Evolutionary conservation across 495 filamentous ascomycete species (phyloP), one percentile per base, ranked within the genome.

Genomic region (Cercophora sp.): DNA sequence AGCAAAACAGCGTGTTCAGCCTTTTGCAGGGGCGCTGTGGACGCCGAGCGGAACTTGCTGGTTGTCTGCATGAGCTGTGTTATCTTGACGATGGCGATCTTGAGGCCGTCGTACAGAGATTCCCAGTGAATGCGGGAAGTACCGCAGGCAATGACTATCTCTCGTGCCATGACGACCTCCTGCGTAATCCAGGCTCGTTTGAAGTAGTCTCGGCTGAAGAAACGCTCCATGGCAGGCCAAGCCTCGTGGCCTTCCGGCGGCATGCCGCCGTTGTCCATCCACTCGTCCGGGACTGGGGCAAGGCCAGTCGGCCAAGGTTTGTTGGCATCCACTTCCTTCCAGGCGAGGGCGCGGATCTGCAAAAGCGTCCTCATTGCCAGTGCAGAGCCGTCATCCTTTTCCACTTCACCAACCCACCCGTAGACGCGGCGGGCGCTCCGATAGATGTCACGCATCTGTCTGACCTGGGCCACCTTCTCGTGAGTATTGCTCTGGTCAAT

Each of bases 401-500:
- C 35, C 9, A 9, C 48, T 23, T 27, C 10, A 16, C 60, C 57
- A 18, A 63, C 23, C 57, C 57, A 63, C 1, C 53, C 6, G 48
- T 40, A n/a, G 36, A 22, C 18, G 13, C 22, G 4, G 49, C 51
- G 22, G 13, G 22, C 18, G 11, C 39, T 25, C 54, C 16, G 9
- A 15, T 10, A 65, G 1, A 65, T 57, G 15, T 44, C 29, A 5
- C 42, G 25, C 62, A 65, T 65, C 3, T 44, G 24, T 18, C 35
- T 9, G 9, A 65, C 59, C 40, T 64, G 62, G 8, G 48, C 31
- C 11, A 31, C 43, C 19, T 57, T 50, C 35, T 64, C 62, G 6
- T 36, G 34, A 0, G 39, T 51, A 36, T 62, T 32, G 37, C 48
- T 40, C 26, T 64, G 62, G 34, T 64, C 56, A 34, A 64, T 62